A percentile compares a stretch with the other conserved stretches of the same genome.
Conservation (phyloP, 176 grass and related monocot species). For the Avena insularis region DNA sequence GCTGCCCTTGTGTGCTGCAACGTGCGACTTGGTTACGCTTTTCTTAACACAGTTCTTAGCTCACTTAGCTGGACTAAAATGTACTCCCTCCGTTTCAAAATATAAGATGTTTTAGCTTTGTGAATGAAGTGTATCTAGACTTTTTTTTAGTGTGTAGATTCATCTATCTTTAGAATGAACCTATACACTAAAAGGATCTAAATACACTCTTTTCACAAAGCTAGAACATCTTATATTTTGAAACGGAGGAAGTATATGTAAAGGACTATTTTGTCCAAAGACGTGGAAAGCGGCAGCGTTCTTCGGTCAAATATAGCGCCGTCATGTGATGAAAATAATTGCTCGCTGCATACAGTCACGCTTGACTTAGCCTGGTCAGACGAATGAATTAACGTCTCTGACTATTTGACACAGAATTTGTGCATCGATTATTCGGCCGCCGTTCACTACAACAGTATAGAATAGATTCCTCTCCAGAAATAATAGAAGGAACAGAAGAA, state of each 20-base stretch:
- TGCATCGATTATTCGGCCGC: background rate
- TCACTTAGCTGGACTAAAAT: background rate
- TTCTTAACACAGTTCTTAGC: background rate
- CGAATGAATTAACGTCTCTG: background rate
- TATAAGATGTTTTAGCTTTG: too few species aligned
- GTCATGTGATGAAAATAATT: background rate
- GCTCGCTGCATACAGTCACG: background rate
- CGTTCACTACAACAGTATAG: background rate
- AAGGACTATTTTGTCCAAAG: too few species aligned
- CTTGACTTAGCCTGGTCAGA: slow-evolving; percentile 40
- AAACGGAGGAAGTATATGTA: too few species aligned
- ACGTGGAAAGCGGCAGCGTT: background rate
- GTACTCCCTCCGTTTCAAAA: too few species aligned
- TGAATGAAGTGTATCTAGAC: too few species aligned
- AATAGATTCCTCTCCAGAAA: background rate
- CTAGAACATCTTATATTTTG: too few species aligned
- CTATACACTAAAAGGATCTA: too few species aligned
- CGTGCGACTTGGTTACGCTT: background rate
- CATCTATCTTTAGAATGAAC: too few species aligned
- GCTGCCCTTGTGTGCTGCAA: background rate
- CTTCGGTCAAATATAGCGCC: slow-evolving; percentile 40
- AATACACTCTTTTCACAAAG: too few species aligned
- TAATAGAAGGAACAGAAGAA: background rate
- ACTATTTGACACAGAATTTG: background rate
- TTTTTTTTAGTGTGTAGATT: too few species aligned